Base-by-base conservation (phyloP, 2,329 filamentous ascomycete genomes). In the Aciculosporium take region DNA sequence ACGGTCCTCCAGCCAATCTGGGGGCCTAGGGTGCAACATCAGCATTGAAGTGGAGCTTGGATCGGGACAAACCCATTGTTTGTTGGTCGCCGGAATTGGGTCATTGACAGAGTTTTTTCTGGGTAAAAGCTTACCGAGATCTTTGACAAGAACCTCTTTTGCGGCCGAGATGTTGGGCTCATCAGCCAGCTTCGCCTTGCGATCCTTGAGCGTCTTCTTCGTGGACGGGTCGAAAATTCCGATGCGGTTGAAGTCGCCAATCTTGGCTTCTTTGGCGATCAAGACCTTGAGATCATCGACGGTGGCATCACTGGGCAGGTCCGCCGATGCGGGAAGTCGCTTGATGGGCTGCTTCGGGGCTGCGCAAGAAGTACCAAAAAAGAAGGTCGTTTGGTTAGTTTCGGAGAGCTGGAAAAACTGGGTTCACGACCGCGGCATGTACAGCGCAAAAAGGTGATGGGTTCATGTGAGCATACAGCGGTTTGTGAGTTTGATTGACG, bases 1-100 rank as follows among this genome's bases (percentile, higher is more conserved):
- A 96, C 89, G 46, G 85, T 91, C 49, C 79, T 80, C 91, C 91
- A 98, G 47, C 77, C 78, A 42, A 95, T 81, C 62, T 98, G 91
- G 37, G 80, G 76, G 13, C 91, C 87, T 94, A 45, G 28, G 25
- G 24, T 7, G 25, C 17, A 15, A 24, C 13, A 17, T 18, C 5
- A 24, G n/a, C n/a, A n/a, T n/a, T n/a, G n/a, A n/a, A n/a, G n/a
- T n/a, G n/a, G n/a, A n/a, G 28, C 29, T 29, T 28, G 17, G 24
- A 17, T 7, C n/a, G n/a, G n/a, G n/a, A n/a, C n/a, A n/a, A n/a
- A n/a, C n/a, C n/a, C n/a, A n/a, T n/a, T n/a, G 4, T 30, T 30
- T 33, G 8, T 34, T 21, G 5, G 6, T 23, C 3, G 32, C n/a
- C 32, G 10, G 7, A 15, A 15, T 20, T 24, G 20, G 27, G 27